A percentile compares a stretch with the other conserved stretches of the same genome.
phyloP scores from a whole-genome alignment of 1,139 yeast genomes.

The Sugiyamaella pinicola region DNA sequence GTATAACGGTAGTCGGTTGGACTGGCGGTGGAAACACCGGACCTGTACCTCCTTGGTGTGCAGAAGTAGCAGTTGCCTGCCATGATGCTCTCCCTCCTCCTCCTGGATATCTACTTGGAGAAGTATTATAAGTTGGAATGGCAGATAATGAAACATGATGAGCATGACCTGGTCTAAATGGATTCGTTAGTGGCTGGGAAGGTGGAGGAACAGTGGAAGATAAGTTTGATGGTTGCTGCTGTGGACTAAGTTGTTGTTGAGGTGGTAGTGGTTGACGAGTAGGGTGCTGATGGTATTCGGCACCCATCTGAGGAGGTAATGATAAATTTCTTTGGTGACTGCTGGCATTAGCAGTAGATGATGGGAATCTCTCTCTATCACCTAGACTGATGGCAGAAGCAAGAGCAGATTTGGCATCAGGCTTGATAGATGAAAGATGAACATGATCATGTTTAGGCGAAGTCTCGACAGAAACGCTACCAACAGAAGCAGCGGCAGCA shows the following conservation, averaged over 20 bases:
- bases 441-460: conserved; percentile 18
- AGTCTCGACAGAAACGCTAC: conserved; percentile 15
- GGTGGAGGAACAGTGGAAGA: conserved; percentile 7
- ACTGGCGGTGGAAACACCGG: conserved; percentile 30
- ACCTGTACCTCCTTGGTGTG: conserved; percentile 9
- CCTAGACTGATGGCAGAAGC: conserved; percentile 22
- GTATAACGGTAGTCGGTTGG: conserved; percentile 29
- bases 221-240: conserved; percentile 23
- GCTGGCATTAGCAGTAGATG: conserved; percentile 16
- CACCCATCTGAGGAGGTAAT: conserved; percentile 33
- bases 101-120: conserved; percentile 23
- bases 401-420: conserved; percentile 15
- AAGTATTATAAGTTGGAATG: conserved; percentile 26
- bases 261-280: conserved; percentile 26
- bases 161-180: conserved; percentile 32
- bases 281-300: conserved; percentile 27
- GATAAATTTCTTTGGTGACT: conserved; percentile 35
- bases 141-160: conserved; percentile 35
- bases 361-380: conserved; percentile 31
- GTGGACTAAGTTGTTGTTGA: conserved; percentile 28
- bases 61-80: conserved; percentile 14
- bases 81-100: conserved; percentile 22
- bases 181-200: conserved; percentile 10
- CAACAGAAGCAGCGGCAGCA: conserved; percentile 21
- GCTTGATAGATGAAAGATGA: conserved; percentile 9